Conservation (phyloP, 164 flowering plant species). For the Nymphaea thermarum region DNA sequence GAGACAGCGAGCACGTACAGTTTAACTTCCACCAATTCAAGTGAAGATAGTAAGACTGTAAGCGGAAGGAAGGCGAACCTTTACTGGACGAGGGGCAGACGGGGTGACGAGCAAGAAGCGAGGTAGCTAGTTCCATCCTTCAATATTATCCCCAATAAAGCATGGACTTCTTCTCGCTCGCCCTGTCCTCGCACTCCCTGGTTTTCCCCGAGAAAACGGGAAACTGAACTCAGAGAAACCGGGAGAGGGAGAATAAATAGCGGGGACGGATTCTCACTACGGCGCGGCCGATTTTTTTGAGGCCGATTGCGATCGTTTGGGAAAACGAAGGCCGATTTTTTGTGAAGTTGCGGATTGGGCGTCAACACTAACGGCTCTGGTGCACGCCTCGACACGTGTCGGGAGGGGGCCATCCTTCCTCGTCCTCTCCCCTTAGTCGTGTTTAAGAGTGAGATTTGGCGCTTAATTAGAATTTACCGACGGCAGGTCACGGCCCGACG, state of each 20-base stretch:
- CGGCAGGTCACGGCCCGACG: too few relatives aligned
- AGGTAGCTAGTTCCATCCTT: background rate
- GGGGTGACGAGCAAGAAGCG: background rate
- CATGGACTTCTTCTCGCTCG: background rate
- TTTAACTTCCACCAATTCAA: too few relatives aligned
- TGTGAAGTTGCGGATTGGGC: background rate
- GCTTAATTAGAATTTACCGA: background rate
- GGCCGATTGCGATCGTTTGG: background rate
- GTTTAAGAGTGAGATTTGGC: background rate
- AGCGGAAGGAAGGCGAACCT: background rate
- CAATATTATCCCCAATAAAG: background rate
- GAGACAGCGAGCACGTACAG: too few relatives aligned
- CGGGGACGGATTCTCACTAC: background rate
- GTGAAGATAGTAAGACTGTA: too few relatives aligned
- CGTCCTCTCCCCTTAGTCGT: background rate
- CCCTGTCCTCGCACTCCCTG: background rate
- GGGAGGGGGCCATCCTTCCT: background rate
- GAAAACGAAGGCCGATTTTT: background rate
- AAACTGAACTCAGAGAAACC: background rate
- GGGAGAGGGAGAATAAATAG: background rate
- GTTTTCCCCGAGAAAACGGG: background rate
- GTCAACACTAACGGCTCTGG: background rate
- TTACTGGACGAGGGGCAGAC: background rate
- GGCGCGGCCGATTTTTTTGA: background rate
- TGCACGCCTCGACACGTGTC: background rate